A percentile compares a stretch with the other conserved stretches of the same genome.
Conservation (phyloP, 2,329 filamentous ascomycete species). For the Zasmidium angulare region DNA sequence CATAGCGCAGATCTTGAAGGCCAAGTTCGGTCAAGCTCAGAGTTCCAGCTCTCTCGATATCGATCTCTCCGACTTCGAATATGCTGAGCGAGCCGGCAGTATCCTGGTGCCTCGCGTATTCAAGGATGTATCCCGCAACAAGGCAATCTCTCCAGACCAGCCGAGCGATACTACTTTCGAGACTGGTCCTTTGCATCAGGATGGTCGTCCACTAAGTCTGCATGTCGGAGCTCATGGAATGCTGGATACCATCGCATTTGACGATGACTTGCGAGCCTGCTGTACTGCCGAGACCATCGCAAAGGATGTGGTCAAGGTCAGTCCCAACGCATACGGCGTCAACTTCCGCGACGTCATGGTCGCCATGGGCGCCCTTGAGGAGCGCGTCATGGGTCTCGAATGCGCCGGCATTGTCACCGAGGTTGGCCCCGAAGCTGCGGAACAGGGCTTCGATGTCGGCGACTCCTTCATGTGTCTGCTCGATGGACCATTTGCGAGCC, state of each 20-base stretch:
- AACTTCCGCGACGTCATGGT: constrained; percentile 28
- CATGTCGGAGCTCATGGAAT: constrained; percentile 19
- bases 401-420: constrained; percentile 10
- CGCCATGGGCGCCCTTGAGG: constrained; percentile 19
- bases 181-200: neutral
- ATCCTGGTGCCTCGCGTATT: too few relatives aligned
- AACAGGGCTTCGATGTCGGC: constrained; percentile 8
- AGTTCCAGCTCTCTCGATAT: too few relatives aligned
- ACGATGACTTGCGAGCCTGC: constrained; percentile 12
- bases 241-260: constrained; percentile 26
- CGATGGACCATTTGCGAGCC: constrained; percentile 15
- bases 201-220: constrained; percentile 8
- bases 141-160: too few relatives aligned
- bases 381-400: constrained; percentile 4
- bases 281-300: constrained; percentile 10
- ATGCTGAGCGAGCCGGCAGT: too few relatives aligned
- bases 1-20: too few relatives aligned
- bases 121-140: too few relatives aligned
- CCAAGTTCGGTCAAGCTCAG: too few relatives aligned
- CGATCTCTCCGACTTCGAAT: too few relatives aligned
- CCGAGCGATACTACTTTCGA: too few relatives aligned
- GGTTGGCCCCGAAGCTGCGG: constrained; percentile 15
- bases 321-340: constrained; percentile 24
- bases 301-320: constrained; percentile 24
- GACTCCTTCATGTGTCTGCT: constrained; percentile 16